These are phyloP conservation scores for Cicer judaicum DNA, from an alignment of 306 rosid species.

Conservation along the genomic window DNA sequence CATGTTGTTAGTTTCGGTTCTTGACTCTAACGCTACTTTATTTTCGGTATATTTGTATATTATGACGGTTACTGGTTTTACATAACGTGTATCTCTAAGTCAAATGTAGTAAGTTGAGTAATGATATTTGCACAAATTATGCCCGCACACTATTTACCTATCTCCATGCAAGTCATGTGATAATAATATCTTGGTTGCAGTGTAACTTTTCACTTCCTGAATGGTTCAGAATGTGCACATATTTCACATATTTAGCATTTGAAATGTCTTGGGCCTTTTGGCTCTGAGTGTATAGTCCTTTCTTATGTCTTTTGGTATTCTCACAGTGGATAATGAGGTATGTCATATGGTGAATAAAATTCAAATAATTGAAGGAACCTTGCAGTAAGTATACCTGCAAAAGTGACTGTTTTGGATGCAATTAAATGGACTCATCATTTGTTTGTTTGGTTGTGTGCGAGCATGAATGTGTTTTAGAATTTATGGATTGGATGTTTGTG, in stretches of 20 bases:
- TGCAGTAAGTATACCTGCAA: background rate
- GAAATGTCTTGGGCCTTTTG: conserved; percentile 20
- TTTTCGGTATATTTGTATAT: background rate
- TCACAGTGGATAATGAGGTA: background rate
- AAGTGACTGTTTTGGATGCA: conserved; percentile 25
- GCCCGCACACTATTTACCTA: background rate
- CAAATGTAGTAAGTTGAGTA: conserved; percentile 6
- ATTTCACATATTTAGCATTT: conserved; percentile 3
- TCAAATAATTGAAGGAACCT: conserved; percentile 27
- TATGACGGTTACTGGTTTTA: conserved; percentile 11
- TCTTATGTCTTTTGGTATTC: conserved; percentile 6
- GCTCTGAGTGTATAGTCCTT: conserved; percentile 1
- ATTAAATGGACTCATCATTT: background rate
- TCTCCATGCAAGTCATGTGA: background rate
- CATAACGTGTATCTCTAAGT: background rate
- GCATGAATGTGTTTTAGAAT: background rate
- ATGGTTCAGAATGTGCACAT: conserved; percentile 28
- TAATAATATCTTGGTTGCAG: background rate
- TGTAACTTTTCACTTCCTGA: background rate
- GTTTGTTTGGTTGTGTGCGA: background rate
- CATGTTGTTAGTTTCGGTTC: conserved; percentile 12
- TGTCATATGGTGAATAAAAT: conserved; percentile 23
- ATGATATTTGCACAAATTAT: conserved; percentile 8
- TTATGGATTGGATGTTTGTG: conserved; percentile 14
- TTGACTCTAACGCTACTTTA: background rate